Evolutionary conservation across 1,139 yeast genomes (phyloP).

Genomic region (Kurtzmaniella quercitrusa): DNA sequence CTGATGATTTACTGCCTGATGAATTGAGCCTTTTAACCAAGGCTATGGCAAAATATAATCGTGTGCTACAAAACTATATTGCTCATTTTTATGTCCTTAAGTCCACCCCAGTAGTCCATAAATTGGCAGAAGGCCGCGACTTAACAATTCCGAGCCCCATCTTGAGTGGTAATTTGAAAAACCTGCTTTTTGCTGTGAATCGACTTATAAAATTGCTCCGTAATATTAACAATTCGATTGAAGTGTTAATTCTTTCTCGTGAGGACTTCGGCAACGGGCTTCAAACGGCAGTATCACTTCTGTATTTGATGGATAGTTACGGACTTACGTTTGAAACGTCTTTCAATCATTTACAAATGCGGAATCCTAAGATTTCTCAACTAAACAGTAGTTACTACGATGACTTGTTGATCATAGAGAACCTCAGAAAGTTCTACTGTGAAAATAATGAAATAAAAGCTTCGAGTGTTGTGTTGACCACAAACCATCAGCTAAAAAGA

Average conservation of each 20-base stretch:
- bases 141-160: slow-evolving; percentile 34
- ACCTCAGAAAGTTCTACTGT: slow-evolving; percentile 34
- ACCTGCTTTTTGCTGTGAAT: slow-evolving; percentile 36
- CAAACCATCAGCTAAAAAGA: slow-evolving; percentile 33
- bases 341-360: slow-evolving; percentile 15
- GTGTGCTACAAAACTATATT: slow-evolving; percentile 37
- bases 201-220: slow-evolving; percentile 36
- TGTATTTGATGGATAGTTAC: slow-evolving; percentile 43
- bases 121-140: slow-evolving; percentile 18
- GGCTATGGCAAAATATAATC: slow-evolving; percentile 27
- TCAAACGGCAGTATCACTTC: slow-evolving; percentile 33
- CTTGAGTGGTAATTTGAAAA: slow-evolving; percentile 35
- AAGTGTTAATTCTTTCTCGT: slow-evolving; percentile 32
- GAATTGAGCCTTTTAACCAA: slow-evolving; percentile 20
- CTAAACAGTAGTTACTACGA: slow-evolving; percentile 37
- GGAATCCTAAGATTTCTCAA: slow-evolving; percentile 17
- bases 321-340: slow-evolving; percentile 32
- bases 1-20: slow-evolving; percentile 15
- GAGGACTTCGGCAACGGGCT: slow-evolving; percentile 25
- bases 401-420: slow-evolving; percentile 38
- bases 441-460: slow-evolving; percentile 34
- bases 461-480: slow-evolving; percentile 25
- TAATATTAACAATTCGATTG: slow-evolving; percentile 29
- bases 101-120: slow-evolving; percentile 27
- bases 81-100: slow-evolving; percentile 35